phyloP scores from a whole-genome alignment of 345 rosid species.

The Dovyalis caffra region DNA sequence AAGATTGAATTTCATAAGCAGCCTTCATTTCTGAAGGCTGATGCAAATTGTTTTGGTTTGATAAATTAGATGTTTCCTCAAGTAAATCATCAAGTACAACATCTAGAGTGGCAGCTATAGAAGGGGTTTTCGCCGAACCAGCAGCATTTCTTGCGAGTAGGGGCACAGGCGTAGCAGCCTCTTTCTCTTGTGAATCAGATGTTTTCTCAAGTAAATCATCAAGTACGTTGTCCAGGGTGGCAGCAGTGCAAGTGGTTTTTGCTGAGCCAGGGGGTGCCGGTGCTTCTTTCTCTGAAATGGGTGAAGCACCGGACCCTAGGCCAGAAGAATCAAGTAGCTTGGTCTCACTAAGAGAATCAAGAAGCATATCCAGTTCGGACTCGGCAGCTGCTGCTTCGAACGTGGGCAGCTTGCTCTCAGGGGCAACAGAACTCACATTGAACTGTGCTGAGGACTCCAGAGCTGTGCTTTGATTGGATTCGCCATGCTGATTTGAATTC shows the following conservation, averaged over 20 bases:
- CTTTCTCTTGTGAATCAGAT: slow-evolving; percentile 18
- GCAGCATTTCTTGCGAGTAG: slow-evolving; percentile 17
- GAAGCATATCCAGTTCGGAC: slow-evolving; percentile 71
- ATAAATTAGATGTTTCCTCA: slow-evolving; percentile 39
- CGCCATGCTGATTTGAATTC: slow-evolving; percentile 8
- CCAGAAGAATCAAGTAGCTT: slow-evolving; percentile 24
- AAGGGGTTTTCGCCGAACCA: slow-evolving; percentile 11
- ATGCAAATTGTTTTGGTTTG: slow-evolving; percentile 17
- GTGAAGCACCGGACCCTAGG: slow-evolving; percentile 6
- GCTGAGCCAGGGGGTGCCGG: slow-evolving; percentile 12
- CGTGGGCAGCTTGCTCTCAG: slow-evolving; percentile 4
- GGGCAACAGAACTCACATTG: not conserved
- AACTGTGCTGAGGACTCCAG: not conserved
- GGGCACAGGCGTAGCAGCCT: slow-evolving; percentile 14
- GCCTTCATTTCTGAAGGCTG: slow-evolving; percentile 19
- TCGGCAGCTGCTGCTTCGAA: slow-evolving; percentile 47
- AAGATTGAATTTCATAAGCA: slow-evolving; percentile 15
- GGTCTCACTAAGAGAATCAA: slow-evolving; percentile 44
- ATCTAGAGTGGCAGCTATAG: slow-evolving; percentile 30
- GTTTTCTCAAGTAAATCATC: slow-evolving; percentile 63
- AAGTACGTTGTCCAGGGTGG: slow-evolving; percentile 44
- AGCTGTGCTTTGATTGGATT: slow-evolving; percentile 15
- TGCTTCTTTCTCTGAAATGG: slow-evolving; percentile 11
- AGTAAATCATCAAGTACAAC: slow-evolving; percentile 62
- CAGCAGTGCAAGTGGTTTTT: slow-evolving; percentile 8